Evolutionary conservation across 1,284 basidiomycete genomes (phyloP).

Genomic region (Coniferiporia sulphurascens): DNA sequence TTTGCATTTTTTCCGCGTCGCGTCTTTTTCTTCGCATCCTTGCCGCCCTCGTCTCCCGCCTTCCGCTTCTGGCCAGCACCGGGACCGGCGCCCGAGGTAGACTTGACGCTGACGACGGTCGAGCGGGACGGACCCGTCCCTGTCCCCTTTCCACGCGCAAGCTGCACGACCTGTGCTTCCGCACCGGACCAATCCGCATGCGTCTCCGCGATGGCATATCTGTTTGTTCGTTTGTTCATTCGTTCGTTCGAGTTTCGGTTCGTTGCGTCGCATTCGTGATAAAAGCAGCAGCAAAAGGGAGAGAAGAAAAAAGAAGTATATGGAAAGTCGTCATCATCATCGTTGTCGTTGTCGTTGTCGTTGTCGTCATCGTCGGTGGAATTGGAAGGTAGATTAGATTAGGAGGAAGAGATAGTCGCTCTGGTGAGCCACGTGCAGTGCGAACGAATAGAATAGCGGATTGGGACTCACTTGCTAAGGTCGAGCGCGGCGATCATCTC

Average conservation of each 20-base stretch:
- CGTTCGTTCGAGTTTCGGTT: too few relatives aligned
- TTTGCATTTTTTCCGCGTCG: slow-evolving; percentile 54
- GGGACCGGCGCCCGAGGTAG: slow-evolving; percentile 27
- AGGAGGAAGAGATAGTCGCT: slow-evolving; percentile 19
- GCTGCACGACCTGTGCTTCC: slow-evolving; percentile 61
- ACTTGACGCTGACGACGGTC: slow-evolving; percentile 76
- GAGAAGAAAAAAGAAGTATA: not conserved
- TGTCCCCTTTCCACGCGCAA: slow-evolving; percentile 34
- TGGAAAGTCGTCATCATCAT: too few relatives aligned
- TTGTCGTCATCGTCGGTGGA: not conserved
- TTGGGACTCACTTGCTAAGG: slow-evolving; percentile 68
- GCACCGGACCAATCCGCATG: slow-evolving; percentile 71
- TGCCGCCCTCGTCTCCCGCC: slow-evolving; percentile 35
- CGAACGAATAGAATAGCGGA: slow-evolving; percentile 9
- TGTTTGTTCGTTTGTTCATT: slow-evolving; percentile 27
- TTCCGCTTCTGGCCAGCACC: slow-evolving; percentile 58
- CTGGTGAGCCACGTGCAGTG: slow-evolving; percentile 22
- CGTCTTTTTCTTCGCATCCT: slow-evolving; percentile 43
- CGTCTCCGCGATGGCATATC: slow-evolving; percentile 74
- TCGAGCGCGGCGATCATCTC: slow-evolving; percentile 85
- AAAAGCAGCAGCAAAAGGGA: not conserved
- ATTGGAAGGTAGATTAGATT: not conserved
- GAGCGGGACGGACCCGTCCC: slow-evolving; percentile 39
- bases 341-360: too few relatives aligned
- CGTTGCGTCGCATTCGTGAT: too few relatives aligned